Conservation (phyloP, 495 filamentous ascomycete species). For the Neurospora tetraspora region DNA sequence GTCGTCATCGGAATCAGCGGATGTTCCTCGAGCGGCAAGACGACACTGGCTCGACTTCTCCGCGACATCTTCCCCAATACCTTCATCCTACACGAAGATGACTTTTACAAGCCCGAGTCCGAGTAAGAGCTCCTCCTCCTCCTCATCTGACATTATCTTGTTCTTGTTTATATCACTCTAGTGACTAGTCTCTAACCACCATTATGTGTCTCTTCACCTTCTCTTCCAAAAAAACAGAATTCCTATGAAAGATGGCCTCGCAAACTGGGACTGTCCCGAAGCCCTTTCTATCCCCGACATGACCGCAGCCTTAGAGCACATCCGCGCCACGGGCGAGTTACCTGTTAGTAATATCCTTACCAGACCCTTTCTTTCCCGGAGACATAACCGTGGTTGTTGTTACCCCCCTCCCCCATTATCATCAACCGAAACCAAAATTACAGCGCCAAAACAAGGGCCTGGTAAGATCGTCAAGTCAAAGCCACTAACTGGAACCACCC, state of each 20-base stretch:
- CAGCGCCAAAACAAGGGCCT: neutral
- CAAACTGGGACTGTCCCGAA: slow-evolving; percentile 81
- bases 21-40: slow-evolving; percentile 70
- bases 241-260: slow-evolving; percentile 43
- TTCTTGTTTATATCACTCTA: neutral
- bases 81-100: slow-evolving; percentile 84
- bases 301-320: slow-evolving; percentile 47
- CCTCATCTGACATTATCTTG: neutral
- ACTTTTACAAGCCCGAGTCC: slow-evolving; percentile 77
- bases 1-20: slow-evolving; percentile 65
- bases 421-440: neutral
- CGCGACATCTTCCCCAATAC: slow-evolving; percentile 59
- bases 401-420: neutral
- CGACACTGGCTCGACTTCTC: slow-evolving; percentile 64
- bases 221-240: slow-evolving; percentile 20
- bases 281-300: slow-evolving; percentile 61
- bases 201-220: neutral
- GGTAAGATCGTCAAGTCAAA: slow-evolving; percentile 8
- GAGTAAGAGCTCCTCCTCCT: slow-evolving; percentile 33
- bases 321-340: slow-evolving; percentile 53
- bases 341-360: slow-evolving; percentile 34
- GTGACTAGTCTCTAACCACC: neutral
- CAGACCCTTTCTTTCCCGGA: slow-evolving; percentile 7
- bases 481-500: too few relatives aligned
- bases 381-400: slow-evolving; percentile 12